phyloP scores from a whole-genome alignment of 257 asterid species.

The Salvia miltiorrhiza region DNA sequence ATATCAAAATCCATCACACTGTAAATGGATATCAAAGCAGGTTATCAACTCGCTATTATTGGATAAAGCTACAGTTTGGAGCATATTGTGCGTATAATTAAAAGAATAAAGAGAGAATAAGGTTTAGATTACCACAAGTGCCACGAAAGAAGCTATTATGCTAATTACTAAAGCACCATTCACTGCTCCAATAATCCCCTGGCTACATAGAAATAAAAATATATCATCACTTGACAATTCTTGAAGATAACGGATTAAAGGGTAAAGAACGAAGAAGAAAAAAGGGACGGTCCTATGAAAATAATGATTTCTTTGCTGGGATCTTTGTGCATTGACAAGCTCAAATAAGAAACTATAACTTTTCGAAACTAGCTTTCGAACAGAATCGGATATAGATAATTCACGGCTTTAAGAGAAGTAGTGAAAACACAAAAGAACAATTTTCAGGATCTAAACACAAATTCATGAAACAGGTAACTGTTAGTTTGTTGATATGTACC shows the following conservation, averaged over 20 bases:
- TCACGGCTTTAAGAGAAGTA: background rate
- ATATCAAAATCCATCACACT: background rate
- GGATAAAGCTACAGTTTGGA: no score
- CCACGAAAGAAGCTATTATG: slow-evolving; percentile 61
- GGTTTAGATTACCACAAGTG: slow-evolving; percentile 71
- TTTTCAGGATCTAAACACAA: background rate
- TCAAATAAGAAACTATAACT: background rate
- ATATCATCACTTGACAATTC: slow-evolving; percentile 6
- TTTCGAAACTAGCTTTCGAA: background rate
- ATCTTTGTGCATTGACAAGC: background rate
- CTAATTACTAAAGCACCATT: slow-evolving; percentile 77
- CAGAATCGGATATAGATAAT: background rate
- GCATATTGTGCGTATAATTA: no score
- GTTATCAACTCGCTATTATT: background rate
- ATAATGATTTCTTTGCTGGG: background rate
- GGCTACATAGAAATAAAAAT: slow-evolving; percentile 47
- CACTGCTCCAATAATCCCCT: slow-evolving; percentile 76
- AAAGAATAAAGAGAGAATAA: no score
- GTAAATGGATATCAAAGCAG: background rate
- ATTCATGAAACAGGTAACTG: background rate
- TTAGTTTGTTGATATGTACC: background rate
- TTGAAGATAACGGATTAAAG: background rate
- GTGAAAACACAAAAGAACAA: background rate
- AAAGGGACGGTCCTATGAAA: background rate
- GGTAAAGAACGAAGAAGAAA: background rate